Evolutionary conservation across 1,284 basidiomycete genomes (phyloP), one percentile per base, ranked within the genome.

Genomic region (Ustilago loliicola): DNA sequence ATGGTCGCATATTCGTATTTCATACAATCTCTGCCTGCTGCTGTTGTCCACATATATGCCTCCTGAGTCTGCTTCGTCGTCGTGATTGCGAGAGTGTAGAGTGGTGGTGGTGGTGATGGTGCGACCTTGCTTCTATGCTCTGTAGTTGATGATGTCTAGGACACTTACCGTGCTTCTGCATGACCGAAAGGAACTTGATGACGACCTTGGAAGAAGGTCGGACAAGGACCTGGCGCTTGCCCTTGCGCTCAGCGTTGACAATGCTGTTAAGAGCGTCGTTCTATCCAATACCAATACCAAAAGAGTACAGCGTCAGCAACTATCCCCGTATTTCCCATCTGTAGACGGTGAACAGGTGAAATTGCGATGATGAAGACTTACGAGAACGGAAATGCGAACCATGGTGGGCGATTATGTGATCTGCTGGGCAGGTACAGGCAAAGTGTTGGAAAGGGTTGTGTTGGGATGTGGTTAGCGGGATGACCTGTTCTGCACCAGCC

Each of bases 101-200:
- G 19, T 25, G n/a, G 25, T 9, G 10, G 3, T 61, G 25, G 45
- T 30, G 45, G 52, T 19, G 30, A 27, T 50, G 45, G 42, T 45
- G 42, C 42, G 42, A 21, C 42, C 42, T 45, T 45, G 48, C 48
- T 57, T 30, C 45, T 21, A 23, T 42, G 48, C 57, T 52, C n/a
- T 58, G 58, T 25, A 57, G 1, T 45, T 65, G 61, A n/a, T 23
- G 42, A 17, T 23, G n/a, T 0, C 17, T 7, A 29, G n/a, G 27
- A 59, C n/a, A 85, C 84, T 73, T 79, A 86, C 84, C 85, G 74
- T 86, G 85, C 79, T 85, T 85, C 76, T 86, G 85, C 85, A 86
- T 86, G 61, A 84, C 83, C 30, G 80, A 80, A 34, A 86, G 80
- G 83, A 86, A 86, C 83, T 85, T 86, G 80, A 86, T 73, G 75